Conservation (phyloP, 2,329 filamentous ascomycete species). For the Rhynchosporium graminicola region DNA sequence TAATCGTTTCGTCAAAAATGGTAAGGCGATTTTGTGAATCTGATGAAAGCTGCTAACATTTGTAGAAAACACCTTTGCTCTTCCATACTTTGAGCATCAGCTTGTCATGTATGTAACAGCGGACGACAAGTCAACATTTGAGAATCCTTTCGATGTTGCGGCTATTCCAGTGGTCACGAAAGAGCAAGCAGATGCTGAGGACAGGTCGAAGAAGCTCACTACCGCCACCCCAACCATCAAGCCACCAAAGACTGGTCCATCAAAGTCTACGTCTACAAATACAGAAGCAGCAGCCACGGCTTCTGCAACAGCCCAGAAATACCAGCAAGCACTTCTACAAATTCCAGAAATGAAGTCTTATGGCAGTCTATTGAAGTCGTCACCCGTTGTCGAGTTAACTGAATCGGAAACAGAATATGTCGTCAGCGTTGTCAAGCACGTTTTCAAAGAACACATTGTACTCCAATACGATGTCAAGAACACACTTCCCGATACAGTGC, state of each 20-base stretch:
- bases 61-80: constrained; percentile 88
- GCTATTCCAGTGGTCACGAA: constrained; percentile 91
- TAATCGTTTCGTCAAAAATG: constrained; percentile 87
- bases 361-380: constrained; percentile 90
- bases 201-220: constrained; percentile 95
- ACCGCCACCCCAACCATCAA: constrained; percentile 91
- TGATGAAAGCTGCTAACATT: constrained; percentile 36
- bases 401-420: constrained; percentile 98
- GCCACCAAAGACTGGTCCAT: constrained; percentile 77
- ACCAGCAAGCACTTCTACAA: constrained; percentile 80
- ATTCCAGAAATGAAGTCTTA: constrained; percentile 92
- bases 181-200: constrained; percentile 94
- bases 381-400: constrained; percentile 80
- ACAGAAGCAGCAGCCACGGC: constrained; percentile 76
- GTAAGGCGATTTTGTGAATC: constrained; percentile 48
- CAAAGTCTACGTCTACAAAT: constrained; percentile 68
- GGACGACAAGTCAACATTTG: constrained; percentile 83
- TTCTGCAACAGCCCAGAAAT: constrained; percentile 81
- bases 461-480: constrained; percentile 98
- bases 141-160: constrained; percentile 83
- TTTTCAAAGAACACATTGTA: constrained; percentile 96
- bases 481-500: constrained; percentile 84
- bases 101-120: constrained; percentile 97
- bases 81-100: constrained; percentile 94
- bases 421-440: constrained; percentile 89